A percentile compares a stretch with the other conserved stretches of the same genome.
phyloP scores from a whole-genome alignment of 164 flowering plant species.

The Malania oleifera region DNA sequence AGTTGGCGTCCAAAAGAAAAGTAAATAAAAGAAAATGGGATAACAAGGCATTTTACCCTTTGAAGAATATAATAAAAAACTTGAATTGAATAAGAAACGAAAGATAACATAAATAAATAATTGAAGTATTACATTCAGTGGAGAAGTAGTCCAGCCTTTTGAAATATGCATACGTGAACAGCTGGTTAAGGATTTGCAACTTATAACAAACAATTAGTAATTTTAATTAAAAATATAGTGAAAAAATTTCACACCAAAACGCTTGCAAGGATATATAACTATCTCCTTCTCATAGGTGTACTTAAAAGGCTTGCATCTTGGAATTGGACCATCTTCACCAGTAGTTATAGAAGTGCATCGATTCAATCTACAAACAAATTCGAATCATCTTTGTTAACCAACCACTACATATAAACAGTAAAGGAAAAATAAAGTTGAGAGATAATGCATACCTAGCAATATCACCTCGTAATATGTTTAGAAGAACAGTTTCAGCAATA shows the following conservation, averaged over 20 bases:
- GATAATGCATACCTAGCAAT: conserved; percentile 74
- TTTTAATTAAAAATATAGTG: not conserved
- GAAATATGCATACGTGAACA: conserved; percentile 93
- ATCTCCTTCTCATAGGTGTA: conserved; percentile 99
- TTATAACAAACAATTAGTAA: conserved; percentile 3
- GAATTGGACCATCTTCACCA: conserved; percentile 98
- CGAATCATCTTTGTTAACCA: conserved; percentile 7
- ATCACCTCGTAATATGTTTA: conserved; percentile 94
- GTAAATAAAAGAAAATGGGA: too few relatives aligned
- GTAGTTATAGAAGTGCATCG: conserved; percentile 87
- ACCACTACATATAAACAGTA: not conserved
- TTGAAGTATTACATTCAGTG: conserved; percentile 72
- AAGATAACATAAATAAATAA: not conserved
- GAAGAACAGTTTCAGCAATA: conserved; percentile 91
- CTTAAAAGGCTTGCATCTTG: conserved; percentile 99
- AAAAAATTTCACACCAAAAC: conserved; percentile 3
- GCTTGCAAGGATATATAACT: conserved; percentile 87
- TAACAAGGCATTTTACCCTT: too few relatives aligned
- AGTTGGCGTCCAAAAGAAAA: too few relatives aligned
- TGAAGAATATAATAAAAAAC: not conserved
- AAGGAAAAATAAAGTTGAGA: conserved; percentile 7
- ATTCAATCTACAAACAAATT: conserved; percentile 58
- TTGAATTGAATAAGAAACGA: not conserved
- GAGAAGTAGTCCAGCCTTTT: conserved; percentile 98
- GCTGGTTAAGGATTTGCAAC: conserved; percentile 51